Percentiles rank a stretch among this genome's conserved stretches.
Conservation (phyloP, 169 alveolate genomes). For the Eimeria falciformis region DNA sequence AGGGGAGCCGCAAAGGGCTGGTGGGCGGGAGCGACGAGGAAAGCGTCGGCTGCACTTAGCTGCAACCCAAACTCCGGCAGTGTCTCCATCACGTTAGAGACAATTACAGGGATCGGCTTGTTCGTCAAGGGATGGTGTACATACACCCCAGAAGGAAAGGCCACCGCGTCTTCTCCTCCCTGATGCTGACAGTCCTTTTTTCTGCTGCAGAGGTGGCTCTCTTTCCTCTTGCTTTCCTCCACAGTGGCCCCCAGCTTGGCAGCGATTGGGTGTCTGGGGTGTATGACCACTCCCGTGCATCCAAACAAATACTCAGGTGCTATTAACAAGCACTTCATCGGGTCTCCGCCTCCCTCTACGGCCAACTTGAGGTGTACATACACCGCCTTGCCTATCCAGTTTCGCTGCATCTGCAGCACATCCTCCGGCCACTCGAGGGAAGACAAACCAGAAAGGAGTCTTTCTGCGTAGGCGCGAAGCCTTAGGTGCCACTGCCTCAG, state of each 20-base stretch:
- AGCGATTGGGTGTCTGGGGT: not conserved
- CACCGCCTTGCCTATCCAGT: slow-evolving; percentile 92
- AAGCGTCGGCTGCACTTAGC: not conserved
- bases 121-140: not conserved
- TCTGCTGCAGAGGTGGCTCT: not conserved
- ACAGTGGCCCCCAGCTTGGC: not conserved
- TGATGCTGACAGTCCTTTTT: not conserved
- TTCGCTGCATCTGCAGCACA: slow-evolving; percentile 89
- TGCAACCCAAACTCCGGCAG: slow-evolving; percentile 8
- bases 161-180: not conserved
- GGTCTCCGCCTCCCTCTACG: not conserved
- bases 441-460: slow-evolving; percentile 86
- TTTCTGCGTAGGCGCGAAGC: slow-evolving; percentile 89
- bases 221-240: not conserved
- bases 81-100: not conserved
- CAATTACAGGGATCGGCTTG: not conserved
- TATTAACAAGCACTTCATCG: not conserved
- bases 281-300: slow-evolving; percentile 2
- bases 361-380: slow-evolving; percentile 20
- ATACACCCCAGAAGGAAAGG: not conserved
- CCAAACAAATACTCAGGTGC: not conserved
- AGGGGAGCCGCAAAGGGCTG: slow-evolving; percentile 49
- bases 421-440: slow-evolving; percentile 90
- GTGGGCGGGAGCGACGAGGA: slow-evolving; percentile 12
- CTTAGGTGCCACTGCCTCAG: slow-evolving; percentile 91